phyloP scores from a whole-genome alignment of 2,329 filamentous ascomycete genomes.

The Zymoseptoria brevis region DNA sequence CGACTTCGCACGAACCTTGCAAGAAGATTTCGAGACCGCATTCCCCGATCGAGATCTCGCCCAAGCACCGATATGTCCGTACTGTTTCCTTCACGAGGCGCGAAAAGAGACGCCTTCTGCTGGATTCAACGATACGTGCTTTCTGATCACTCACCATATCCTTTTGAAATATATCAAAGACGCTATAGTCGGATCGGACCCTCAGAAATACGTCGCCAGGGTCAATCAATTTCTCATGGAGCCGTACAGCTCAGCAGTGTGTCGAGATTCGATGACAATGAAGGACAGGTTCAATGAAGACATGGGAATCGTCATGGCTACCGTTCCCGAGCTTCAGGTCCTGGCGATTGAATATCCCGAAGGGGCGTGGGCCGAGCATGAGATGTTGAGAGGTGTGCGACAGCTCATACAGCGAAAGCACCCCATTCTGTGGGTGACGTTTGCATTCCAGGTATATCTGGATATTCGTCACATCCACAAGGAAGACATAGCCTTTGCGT shows the following conservation, averaged over 20 bases:
- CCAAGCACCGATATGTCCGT: neutral
- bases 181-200: too few relatives aligned
- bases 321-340: neutral
- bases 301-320: neutral
- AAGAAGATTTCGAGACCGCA: neutral
- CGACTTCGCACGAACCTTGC: slow-evolving; percentile 2
- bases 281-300: neutral
- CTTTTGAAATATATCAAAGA: too few relatives aligned
- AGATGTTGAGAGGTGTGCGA: slow-evolving; percentile 1
- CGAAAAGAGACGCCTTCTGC: neutral
- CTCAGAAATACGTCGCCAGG: too few relatives aligned
- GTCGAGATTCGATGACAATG: neutral
- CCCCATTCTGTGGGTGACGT: too few relatives aligned
- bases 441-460: too few relatives aligned
- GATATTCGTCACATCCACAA: too few relatives aligned
- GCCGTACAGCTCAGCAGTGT: too few relatives aligned
- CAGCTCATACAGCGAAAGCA: neutral
- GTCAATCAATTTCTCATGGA: neutral
- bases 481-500: too few relatives aligned
- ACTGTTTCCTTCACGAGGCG: neutral
- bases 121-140: too few relatives aligned
- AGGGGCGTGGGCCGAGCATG: neutral
- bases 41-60: neutral
- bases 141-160: too few relatives aligned
- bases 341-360: neutral